Percentiles rank a stretch among this genome's conserved stretches.
phyloP scores from a whole-genome alignment of 306 rosid genomes.

The Rosa chinensis region DNA sequence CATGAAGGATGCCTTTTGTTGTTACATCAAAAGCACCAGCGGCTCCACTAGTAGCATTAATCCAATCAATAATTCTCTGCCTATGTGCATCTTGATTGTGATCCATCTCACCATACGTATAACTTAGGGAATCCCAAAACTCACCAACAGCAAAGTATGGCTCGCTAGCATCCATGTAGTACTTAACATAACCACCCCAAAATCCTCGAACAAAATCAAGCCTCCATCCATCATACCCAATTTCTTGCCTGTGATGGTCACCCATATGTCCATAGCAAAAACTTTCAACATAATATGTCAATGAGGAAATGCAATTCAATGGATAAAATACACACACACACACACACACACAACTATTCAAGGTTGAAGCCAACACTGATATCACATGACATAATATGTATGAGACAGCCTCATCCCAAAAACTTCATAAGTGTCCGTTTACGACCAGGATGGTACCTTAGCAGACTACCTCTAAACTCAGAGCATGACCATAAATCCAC shows the following conservation, averaged over 20 bases:
- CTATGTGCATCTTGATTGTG: constrained; percentile 95
- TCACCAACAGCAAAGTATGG: constrained; percentile 92
- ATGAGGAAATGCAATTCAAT: constrained; percentile 6
- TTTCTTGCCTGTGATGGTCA: constrained; percentile 65
- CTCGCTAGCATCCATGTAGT: constrained; percentile 75
- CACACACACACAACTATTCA: too few relatives aligned
- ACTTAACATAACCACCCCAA: constrained; percentile 99
- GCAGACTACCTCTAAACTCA: constrained; percentile 8
- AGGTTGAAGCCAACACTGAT: constrained; percentile 9
- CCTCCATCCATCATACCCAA: constrained; percentile 99
- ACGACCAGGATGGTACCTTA: background rate
- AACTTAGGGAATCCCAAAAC: constrained; percentile 96
- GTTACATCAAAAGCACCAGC: constrained; percentile 98
- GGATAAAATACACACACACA: background rate
- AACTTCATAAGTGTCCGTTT: background rate
- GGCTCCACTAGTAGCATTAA: constrained; percentile 76
- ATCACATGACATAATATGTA: background rate
- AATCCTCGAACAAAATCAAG: constrained; percentile 97
- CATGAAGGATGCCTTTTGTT: constrained; percentile 94
- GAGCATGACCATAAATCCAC: background rate
- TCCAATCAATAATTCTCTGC: constrained; percentile 97
- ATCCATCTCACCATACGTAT: constrained; percentile 88
- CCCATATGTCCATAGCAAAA: constrained; percentile 5
- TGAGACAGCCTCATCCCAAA: constrained; percentile 9
- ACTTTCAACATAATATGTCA: constrained; percentile 3